A percentile compares a stretch with the other conserved stretches of the same genome.
These are phyloP conservation scores for Vanderwaltozyma yarrowii DNA, from an alignment of 805 yeast genomes.

Conservation along the genomic window DNA sequence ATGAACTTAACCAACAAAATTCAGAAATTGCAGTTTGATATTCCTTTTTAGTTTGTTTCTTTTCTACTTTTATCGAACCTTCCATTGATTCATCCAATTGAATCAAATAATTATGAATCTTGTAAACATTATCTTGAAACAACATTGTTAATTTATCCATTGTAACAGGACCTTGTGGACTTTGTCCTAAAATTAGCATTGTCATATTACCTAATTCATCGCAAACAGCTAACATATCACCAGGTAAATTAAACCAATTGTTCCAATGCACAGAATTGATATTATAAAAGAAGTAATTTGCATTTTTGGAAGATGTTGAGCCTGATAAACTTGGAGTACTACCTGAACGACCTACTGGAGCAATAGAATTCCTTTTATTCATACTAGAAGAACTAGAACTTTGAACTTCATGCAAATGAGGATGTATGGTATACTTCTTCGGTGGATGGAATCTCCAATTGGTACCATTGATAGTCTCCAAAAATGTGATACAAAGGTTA, in stretches of 20 bases:
- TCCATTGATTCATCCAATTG: slow-evolving; percentile 24
- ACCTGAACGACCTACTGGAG: slow-evolving; percentile 3
- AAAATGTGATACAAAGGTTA: slow-evolving; percentile 48
- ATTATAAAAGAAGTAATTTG: slow-evolving; percentile 27
- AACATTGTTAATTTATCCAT: slow-evolving; percentile 27
- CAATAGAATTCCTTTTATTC: neutral
- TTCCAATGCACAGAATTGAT: slow-evolving; percentile 58
- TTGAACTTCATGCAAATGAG: slow-evolving; percentile 21
- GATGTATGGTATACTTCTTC: slow-evolving; percentile 24
- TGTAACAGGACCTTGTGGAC: slow-evolving; percentile 26
- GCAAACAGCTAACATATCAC: slow-evolving; percentile 71
- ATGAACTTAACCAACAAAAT: slow-evolving; percentile 35
- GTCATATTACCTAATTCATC: slow-evolving; percentile 64
- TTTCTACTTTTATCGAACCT: slow-evolving; percentile 29
- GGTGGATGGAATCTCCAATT: slow-evolving; percentile 62
- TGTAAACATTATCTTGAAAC: slow-evolving; percentile 31
- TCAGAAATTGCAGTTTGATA: slow-evolving; percentile 29
- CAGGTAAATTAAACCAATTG: slow-evolving; percentile 38
- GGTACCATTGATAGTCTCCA: slow-evolving; percentile 66
- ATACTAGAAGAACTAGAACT: neutral
- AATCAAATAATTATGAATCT: slow-evolving; percentile 22
- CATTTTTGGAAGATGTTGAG: slow-evolving; percentile 11
- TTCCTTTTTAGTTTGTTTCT: slow-evolving; percentile 30
- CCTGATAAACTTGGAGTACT: slow-evolving; percentile 9
- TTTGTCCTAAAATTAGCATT: slow-evolving; percentile 43